Percentiles rank a stretch among this genome's conserved stretches.
Conservation (phyloP, 768 basidiomycete species). For the Suillus placidus region DNA sequence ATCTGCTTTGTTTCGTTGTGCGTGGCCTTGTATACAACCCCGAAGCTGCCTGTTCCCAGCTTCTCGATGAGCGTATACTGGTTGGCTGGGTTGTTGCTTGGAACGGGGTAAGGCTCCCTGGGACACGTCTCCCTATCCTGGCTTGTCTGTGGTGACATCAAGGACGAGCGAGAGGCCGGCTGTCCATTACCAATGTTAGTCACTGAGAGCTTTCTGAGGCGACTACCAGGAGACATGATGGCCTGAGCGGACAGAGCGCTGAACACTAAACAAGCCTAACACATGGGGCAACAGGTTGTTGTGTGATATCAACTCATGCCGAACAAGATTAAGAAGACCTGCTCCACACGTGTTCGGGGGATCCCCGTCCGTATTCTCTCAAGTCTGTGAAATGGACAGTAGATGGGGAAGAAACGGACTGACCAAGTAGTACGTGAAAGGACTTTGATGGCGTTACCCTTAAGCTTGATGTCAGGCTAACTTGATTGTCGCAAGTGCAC, state of each 20-base stretch:
- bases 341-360: conserved; percentile 30
- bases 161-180: conserved; percentile 46
- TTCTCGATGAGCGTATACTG: conserved; percentile 95
- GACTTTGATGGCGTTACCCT: background rate
- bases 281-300: conserved; percentile 20
- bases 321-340: conserved; percentile 16
- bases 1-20: conserved; percentile 93
- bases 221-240: conserved; percentile 46
- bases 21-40: conserved; percentile 95
- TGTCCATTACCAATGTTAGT: conserved; percentile 36
- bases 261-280: conserved; percentile 7
- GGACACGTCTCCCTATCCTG: conserved; percentile 43
- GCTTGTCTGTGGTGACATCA: conserved; percentile 45
- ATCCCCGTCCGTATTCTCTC: conserved; percentile 2
- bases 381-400: background rate
- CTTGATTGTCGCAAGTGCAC: conserved; percentile 1
- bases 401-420: conserved; percentile 1
- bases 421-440: background rate
- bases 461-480: background rate
- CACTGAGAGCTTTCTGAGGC: conserved; percentile 42
- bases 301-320: conserved; percentile 17
- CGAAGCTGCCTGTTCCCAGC: conserved; percentile 96
- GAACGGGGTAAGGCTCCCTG: conserved; percentile 67
- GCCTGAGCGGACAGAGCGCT: conserved; percentile 23
- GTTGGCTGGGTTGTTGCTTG: conserved; percentile 79